Base-by-base conservation (phyloP, 208 protist genomes). In the Trypanosoma platydactyli region DNA sequence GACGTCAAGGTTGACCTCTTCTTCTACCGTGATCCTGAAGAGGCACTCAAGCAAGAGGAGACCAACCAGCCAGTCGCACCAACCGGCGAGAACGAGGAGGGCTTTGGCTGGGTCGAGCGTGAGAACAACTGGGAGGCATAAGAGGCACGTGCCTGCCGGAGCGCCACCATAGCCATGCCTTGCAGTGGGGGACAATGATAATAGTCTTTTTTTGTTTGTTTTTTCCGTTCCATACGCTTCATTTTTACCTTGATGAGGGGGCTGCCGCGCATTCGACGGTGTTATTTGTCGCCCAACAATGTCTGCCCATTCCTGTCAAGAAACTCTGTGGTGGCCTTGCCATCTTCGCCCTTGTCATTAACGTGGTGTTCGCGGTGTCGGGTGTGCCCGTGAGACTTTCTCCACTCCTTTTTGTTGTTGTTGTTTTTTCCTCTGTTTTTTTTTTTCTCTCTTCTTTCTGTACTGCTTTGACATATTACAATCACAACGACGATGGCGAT, bases 1-100 rank as follows among this genome's bases (percentile, higher is more conserved):
- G 94, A 98, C 54, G 97, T 99, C 65, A 99, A 99, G 93, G 92
- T 98, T 68, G 99, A 99, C 92, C 92, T 99, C 54, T 99, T 99
- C 98, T 98, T 99, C 92, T 98, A 99, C 91, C 91, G 97, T 67
- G 94, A 98, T 79, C 83, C 94, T 22, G 97, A 99, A 57, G 95
- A 98, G 79, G 77, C 76, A 13, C 77, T 89, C 66, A 91, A 97
- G 77, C 69, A 88, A 27, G 90, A 97, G 70, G 85, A 85, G 73
- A 80, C 81, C 50, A 71, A 56, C 30, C 63, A 67, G 33, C 74
- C 62, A 20, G 68, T 75, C 50, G 73, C 64, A 35, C 46, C 68
- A 29, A 71, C 49, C 20, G 69, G 60, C 27, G 79, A 87, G 73
- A 70, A 27, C 46, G 79, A 86, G 38, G 81, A 91, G 76, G 81